A percentile compares a stretch with the other conserved stretches of the same genome.
These are phyloP conservation scores for Penicillium brevicompactum DNA, from an alignment of 2,329 filamentous ascomycete genomes.

Conservation along the genomic window DNA sequence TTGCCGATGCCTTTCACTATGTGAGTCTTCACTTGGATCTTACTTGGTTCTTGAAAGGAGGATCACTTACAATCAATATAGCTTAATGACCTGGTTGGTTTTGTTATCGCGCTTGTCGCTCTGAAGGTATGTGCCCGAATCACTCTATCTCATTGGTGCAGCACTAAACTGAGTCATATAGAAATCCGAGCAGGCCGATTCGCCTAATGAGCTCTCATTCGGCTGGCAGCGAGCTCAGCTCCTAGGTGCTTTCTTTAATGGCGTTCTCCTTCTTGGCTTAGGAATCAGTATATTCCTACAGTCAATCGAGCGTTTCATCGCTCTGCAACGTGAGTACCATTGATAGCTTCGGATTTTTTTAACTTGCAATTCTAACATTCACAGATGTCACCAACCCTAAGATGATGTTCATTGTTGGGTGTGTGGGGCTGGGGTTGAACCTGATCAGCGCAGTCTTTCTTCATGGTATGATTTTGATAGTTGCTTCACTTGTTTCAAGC, in stretches of 20 bases:
- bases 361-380: not conserved
- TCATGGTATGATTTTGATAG: conserved; percentile 53
- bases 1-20: conserved; percentile 80
- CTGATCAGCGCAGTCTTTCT: conserved; percentile 67
- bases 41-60: not conserved
- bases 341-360: too few species aligned
- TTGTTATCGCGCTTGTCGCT: conserved; percentile 66
- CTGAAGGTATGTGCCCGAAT: conserved; percentile 54
- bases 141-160: not conserved
- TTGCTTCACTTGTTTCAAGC: not conserved
- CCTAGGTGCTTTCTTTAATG: conserved; percentile 79
- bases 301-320: conserved; percentile 63
- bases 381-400: conserved; percentile 65
- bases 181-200: conserved; percentile 61
- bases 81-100: conserved; percentile 72
- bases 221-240: conserved; percentile 77
- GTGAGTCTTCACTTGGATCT: conserved; percentile 46
- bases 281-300: conserved; percentile 74
- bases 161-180: conserved; percentile 10
- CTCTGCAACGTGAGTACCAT: conserved; percentile 28
- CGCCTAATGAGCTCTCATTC: conserved; percentile 65
- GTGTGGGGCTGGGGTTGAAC: conserved; percentile 67
- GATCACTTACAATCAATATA: conserved; percentile 33
- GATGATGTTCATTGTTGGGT: conserved; percentile 69
- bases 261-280: conserved; percentile 71